phyloP scores from a whole-genome alignment of 2,329 filamentous ascomycete genomes.

The Scedosporium apiospermum region DNA sequence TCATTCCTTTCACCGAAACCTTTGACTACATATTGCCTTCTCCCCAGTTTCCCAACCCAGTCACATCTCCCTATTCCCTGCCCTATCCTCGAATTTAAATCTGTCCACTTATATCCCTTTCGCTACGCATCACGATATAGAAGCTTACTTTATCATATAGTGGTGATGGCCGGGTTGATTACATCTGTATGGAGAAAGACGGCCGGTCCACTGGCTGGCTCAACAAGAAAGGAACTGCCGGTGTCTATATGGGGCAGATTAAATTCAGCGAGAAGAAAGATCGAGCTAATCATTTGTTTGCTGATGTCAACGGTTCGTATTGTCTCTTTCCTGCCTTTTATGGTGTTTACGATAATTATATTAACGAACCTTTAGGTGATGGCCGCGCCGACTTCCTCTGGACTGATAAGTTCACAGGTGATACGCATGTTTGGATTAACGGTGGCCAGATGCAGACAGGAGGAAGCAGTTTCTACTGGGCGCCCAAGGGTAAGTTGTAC shows the following conservation, averaged over 20 bases:
- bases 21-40: too few relatives aligned
- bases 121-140: too few relatives aligned
- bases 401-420: conserved; percentile 25
- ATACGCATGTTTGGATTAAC: conserved; percentile 22
- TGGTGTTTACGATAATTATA: too few relatives aligned
- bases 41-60: too few relatives aligned
- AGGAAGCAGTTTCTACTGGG: background rate
- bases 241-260: conserved; percentile 16
- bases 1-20: too few relatives aligned
- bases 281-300: conserved; percentile 25
- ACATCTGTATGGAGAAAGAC: conserved; percentile 21
- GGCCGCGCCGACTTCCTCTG: conserved; percentile 23
- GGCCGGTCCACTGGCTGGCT: conserved; percentile 16
- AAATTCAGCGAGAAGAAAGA: conserved; percentile 19
- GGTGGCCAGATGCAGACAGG: conserved; percentile 9
- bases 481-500: background rate
- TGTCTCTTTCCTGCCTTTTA: too few relatives aligned
- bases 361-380: too few relatives aligned
- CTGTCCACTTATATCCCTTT: too few relatives aligned
- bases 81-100: too few relatives aligned
- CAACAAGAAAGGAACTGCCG: conserved; percentile 12
- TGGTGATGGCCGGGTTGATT: conserved; percentile 20
- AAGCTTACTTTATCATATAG: too few relatives aligned
- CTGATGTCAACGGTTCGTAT: conserved; percentile 29
- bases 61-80: too few relatives aligned